Base-by-base conservation (phyloP, 2,329 filamentous ascomycete species). In the Rhynchosporium graminicola region DNA sequence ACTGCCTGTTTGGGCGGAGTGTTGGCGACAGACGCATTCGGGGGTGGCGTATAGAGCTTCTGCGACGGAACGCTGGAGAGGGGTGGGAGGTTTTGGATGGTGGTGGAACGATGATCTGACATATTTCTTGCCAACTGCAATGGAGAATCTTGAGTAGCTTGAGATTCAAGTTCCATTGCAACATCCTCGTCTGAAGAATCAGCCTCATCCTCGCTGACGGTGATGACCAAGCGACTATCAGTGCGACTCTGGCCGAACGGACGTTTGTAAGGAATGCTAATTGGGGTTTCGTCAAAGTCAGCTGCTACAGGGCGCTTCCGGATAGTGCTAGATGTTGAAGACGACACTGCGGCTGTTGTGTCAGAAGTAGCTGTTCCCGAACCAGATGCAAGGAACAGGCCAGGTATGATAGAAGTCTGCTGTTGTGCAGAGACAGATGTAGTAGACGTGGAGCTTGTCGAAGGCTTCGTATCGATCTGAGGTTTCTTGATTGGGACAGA, bases 151-250 rank as follows among this genome's bases (percentile, higher is more conserved):
- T 74, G 71, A 79, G 80, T 52, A 82, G 85, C 67, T 31, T 85
- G 85, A 59, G 77, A 76, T 40, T 78, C 77, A 29, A 88, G 80
- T 40, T 90, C 87, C 85, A 88, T 89, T 61, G 87, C 86, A 52
- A 87, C 81, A 66, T 87, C 84, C 61, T 86, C 84, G 56, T 86
- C 83, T 43, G 83, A 81, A 6, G 79, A 80, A 29, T 80, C 84
- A 33, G 73, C 79, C 62, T 88, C 86, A 67, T 88, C 85, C 33
- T 96, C 93, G 72, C 91, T 96, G 45, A 96, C 88, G 67, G 96
- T 86, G 68, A 97, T 96, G 45, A 97, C 84, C 58, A 96, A 83
- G 2, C 83, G 83, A 56, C 86, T 81, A 29, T 87, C 81, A 57
- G 82, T 78, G 29, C 80, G 79, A 52, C 79, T 80, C 50, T 87